A percentile compares a stretch with the other conserved stretches of the same genome.
Evolutionary conservation across 228 moss, liverwort and hornwort species (phyloP).

Genomic region (Sphagnum fallax): DNA sequence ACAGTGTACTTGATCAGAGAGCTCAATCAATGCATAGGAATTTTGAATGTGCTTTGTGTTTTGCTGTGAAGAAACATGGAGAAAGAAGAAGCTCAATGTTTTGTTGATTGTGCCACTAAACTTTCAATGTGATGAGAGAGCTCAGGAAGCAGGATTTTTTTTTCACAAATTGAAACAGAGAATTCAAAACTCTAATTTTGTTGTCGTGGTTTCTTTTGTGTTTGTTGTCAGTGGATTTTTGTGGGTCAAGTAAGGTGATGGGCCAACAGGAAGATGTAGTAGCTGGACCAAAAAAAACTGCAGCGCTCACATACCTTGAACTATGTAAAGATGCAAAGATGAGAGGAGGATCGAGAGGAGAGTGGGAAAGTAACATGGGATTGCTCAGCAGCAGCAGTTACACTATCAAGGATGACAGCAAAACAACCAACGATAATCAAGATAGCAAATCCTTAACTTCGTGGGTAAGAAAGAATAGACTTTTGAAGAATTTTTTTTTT

Average conservation of each 20-base stretch:
- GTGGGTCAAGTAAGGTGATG: slow-evolving; percentile 14
- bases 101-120: too few species aligned
- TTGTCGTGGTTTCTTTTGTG: background rate
- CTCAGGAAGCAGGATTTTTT: background rate
- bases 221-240: slow-evolving; percentile 17
- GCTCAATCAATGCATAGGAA: background rate
- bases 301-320: slow-evolving; percentile 35
- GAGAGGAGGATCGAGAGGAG: slow-evolving; percentile 29
- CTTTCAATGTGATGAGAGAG: background rate
- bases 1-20: background rate
- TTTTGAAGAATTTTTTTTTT: background rate
- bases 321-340: slow-evolving; percentile 32
- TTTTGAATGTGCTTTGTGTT: background rate
- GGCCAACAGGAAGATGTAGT: too few species aligned
- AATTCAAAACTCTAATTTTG: too few species aligned
- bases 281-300: slow-evolving; percentile 4
- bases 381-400: slow-evolving; percentile 35
- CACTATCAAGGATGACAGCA: slow-evolving; percentile 35
- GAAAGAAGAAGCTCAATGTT: background rate
- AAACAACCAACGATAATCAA: background rate
- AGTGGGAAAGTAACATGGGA: slow-evolving; percentile 90
- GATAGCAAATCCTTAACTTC: slow-evolving; percentile 33
- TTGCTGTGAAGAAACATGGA: background rate
- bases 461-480: slow-evolving; percentile 24
- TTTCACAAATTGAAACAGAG: background rate